These are phyloP conservation scores for Puccinia sorghi DNA, from an alignment of 1,284 basidiomycete genomes.

Conservation along the genomic window DNA sequence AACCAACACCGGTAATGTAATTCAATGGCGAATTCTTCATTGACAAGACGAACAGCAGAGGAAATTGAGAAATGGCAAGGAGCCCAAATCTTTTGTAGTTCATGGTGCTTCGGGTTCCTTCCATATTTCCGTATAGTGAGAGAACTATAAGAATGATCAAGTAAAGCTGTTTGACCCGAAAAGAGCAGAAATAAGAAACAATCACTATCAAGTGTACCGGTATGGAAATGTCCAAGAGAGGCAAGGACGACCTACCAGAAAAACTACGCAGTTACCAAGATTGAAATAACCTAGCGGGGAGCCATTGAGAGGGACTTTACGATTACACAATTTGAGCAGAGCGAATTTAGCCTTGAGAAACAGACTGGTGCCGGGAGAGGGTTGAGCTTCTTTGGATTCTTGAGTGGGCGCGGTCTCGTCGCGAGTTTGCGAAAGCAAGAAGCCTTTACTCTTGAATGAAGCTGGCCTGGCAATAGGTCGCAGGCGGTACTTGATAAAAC, in stretches of 20 bases:
- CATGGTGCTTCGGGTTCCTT: constrained; percentile 6
- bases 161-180: constrained; percentile 29
- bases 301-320: neutral
- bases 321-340: constrained; percentile 1
- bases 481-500: constrained; percentile 24
- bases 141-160: constrained; percentile 19
- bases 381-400: neutral
- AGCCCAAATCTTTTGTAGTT: constrained; percentile 43
- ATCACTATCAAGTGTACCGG: neutral
- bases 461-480: neutral
- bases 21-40: constrained; percentile 46
- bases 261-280: constrained; percentile 9
- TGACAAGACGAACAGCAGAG: constrained; percentile 18
- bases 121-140: constrained; percentile 24
- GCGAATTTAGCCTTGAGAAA: neutral
- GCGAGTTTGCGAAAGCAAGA: neutral
- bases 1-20: constrained; percentile 31
- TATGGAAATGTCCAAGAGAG: neutral
- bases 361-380: neutral
- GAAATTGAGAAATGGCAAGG: constrained; percentile 44
- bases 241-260: neutral
- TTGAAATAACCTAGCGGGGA: constrained; percentile 5
- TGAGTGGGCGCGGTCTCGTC: neutral
- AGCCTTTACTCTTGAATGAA: constrained; percentile 14
- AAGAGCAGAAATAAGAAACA: constrained; percentile 10